phyloP scores from a whole-genome alignment of 169 alveolate species.

The Cryptosporidium ubiquitum region DNA sequence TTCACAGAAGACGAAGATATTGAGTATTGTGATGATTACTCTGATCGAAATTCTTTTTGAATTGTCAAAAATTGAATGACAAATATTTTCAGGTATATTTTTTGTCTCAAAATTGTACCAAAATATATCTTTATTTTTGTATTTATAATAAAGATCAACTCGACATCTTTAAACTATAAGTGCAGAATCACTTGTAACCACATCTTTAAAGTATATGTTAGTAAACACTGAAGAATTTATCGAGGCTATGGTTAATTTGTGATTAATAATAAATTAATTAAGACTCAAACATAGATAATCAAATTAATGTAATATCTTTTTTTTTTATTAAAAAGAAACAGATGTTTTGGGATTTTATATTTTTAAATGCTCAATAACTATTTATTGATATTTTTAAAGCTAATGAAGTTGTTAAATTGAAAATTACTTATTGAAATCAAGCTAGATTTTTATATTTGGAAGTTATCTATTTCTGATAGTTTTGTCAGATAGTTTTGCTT shows the following conservation, averaged over 20 bases:
- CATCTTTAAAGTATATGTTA: slow-evolving; percentile 28
- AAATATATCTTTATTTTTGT: neutral
- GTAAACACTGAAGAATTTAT: neutral
- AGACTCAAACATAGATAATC: neutral
- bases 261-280: neutral
- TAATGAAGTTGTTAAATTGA: neutral
- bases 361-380: neutral
- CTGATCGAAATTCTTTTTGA: neutral
- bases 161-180: neutral
- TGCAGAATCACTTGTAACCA: neutral
- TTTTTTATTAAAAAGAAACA: neutral
- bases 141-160: slow-evolving; percentile 11
- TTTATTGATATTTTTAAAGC: neutral
- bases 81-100: neutral
- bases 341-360: neutral
- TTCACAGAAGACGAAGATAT: slow-evolving; percentile 27
- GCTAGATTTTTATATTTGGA: slow-evolving; percentile 3
- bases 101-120: neutral
- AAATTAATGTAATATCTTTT: neutral
- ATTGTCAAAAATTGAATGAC: neutral
- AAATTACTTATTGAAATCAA: neutral
- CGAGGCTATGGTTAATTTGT: neutral
- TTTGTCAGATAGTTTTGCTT: neutral
- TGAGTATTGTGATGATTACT: slow-evolving; percentile 8
- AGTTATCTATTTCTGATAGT: slow-evolving; percentile 21